These are phyloP conservation scores for Mycena olivaceomarginata DNA, from an alignment of 768 basidiomycete genomes.

Conservation along the genomic window DNA sequence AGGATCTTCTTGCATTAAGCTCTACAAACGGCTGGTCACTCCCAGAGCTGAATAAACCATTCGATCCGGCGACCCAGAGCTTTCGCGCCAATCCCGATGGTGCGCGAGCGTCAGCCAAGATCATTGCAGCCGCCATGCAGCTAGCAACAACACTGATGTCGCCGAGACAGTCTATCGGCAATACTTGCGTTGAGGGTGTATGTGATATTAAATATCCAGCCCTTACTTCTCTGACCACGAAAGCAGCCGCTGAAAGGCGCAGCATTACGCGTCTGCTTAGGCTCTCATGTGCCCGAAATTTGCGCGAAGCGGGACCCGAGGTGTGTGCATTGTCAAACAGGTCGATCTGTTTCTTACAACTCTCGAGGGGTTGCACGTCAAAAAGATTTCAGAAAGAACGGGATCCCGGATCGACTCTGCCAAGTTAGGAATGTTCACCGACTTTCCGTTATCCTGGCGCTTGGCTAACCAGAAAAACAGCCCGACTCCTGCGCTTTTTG, in stretches of 20 bases:
- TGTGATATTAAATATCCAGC: too few relatives aligned
- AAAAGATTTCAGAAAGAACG: not conserved
- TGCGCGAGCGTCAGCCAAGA: not conserved
- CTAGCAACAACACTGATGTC: not conserved
- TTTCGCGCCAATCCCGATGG: not conserved
- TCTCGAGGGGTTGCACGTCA: not conserved
- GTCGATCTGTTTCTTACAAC: not conserved
- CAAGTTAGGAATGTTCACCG: not conserved
- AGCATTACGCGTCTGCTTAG: not conserved
- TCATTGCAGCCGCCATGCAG: not conserved
- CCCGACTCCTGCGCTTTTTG: not conserved
- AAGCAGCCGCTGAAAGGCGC: not conserved
- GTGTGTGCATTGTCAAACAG: not conserved
- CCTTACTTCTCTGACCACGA: too few relatives aligned
- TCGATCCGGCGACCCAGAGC: not conserved
- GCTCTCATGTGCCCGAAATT: not conserved
- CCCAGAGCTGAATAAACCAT: not conserved
- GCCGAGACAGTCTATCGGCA: not conserved
- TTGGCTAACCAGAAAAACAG: not conserved
- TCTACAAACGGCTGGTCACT: not conserved
- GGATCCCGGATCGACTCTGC: not conserved
- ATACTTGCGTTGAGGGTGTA: too few relatives aligned
- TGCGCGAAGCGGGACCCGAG: not conserved
- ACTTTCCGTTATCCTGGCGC: not conserved
- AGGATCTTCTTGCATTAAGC: not conserved